Evolutionary conservation across 2,329 filamentous ascomycete genomes (phyloP), one percentile per base, ranked within the genome.

Genomic region (Tetracladium maxilliforme): DNA sequence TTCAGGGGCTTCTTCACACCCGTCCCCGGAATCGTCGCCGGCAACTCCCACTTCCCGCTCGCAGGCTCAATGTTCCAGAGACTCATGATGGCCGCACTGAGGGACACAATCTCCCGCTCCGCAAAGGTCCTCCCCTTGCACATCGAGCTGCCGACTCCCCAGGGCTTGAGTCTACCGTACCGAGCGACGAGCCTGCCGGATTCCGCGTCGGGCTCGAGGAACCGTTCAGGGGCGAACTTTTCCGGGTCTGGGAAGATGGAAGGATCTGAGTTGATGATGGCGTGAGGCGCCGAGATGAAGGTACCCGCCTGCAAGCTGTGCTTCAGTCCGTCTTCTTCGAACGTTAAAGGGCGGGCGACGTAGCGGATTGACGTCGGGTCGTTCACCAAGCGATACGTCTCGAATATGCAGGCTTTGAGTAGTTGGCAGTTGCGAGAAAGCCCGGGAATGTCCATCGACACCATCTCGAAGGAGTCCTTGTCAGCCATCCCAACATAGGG

Each of bases 31-130:
- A n/a, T n/a, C n/a, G n/a, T n/a, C n/a, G n/a, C n/a, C n/a, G n/a
- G n/a, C n/a, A n/a, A n/a, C n/a, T n/a, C n/a, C n/a, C n/a, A n/a
- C n/a, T n/a, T n/a, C n/a, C n/a, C n/a, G n/a, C n/a, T n/a, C 1
- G 46, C 51, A 1, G 61, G 52, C 27, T 61, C 47, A 29, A 72
- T 56, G 21, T 71, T 60, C 64, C 66, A 73, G 36, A 66, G 51
- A 6, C 54, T 48, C 12, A 71, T 38, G 13, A 72, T 53, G 2
- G 57, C 54, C 10, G 64, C 64, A 2, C 56, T 52, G 22, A 66
- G 58, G 14, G 56, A 43, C 21, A 71, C 34, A 11, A 58, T 52
- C 36, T 62, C 53, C 23, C 55, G 49, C 36, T 66, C 55, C 4
- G 58, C 61, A 31, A 67, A 61, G 3, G 46, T 43, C 9, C 57